Percentiles rank a stretch among this genome's conserved stretches.
phyloP scores from a whole-genome alignment of 2,329 filamentous ascomycete genomes.

The Colletotrichum limetticola region DNA sequence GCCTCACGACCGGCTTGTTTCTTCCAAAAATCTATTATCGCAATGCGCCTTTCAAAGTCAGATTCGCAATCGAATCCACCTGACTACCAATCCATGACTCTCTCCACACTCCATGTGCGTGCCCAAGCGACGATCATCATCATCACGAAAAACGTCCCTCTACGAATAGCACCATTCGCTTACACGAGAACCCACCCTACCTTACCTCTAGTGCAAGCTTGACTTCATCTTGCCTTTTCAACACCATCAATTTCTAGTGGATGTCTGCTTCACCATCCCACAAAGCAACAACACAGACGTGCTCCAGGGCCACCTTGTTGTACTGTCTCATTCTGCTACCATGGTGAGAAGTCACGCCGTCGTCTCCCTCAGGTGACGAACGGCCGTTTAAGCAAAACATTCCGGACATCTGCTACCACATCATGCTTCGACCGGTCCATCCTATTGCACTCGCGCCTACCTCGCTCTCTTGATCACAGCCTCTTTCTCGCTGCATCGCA shows the following conservation, averaged over 20 bases:
- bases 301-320: not conserved
- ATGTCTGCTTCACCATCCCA: not conserved
- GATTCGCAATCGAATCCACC: not conserved
- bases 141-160: not conserved
- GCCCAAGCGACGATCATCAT: slow-evolving; percentile 12
- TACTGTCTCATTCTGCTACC: slow-evolving; percentile 4
- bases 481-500: slow-evolving; percentile 5
- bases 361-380: not conserved
- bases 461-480: not conserved
- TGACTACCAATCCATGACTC: slow-evolving; percentile 23
- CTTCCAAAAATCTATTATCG: not conserved
- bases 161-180: slow-evolving; percentile 5
- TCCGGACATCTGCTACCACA: not conserved
- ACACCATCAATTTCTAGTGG: not conserved
- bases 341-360: slow-evolving; percentile 9
- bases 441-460: not conserved
- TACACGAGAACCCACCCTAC: slow-evolving; percentile 8
- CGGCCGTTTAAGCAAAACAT: slow-evolving; percentile 4
- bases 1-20: slow-evolving; percentile 14
- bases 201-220: not conserved
- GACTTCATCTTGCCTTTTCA: not conserved
- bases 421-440: not conserved
- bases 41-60: slow-evolving; percentile 5
- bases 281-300: slow-evolving; percentile 1
- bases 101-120: slow-evolving; percentile 16